phyloP scores from a whole-genome alignment of 2,329 filamentous ascomycete genomes.

The Sporothrix humicola region DNA sequence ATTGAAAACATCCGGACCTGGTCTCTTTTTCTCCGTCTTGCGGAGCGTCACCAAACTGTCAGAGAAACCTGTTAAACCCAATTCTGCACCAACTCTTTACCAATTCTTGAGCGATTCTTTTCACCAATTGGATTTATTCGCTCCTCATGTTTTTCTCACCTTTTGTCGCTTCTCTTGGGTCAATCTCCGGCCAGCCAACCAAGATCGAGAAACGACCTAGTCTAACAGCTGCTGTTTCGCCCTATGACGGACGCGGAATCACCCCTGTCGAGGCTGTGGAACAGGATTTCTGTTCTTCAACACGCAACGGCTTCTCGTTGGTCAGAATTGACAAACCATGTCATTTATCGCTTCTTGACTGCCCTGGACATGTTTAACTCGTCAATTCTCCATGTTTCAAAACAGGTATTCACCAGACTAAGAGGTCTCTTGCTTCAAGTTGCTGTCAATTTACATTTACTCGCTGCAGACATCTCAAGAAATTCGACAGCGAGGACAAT shows the following conservation, averaged over 20 bases:
- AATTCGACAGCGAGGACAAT: background rate
- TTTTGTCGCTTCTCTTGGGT: background rate
- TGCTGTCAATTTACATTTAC: background rate
- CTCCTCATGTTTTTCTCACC: background rate
- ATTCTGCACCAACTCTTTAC: background rate
- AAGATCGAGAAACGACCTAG: background rate
- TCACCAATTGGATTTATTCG: too few species aligned
- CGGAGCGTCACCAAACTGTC: background rate
- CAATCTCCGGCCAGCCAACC: slow-evolving; percentile 24
- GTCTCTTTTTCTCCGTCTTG: background rate
- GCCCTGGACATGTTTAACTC: too few species aligned
- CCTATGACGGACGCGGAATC: slow-evolving; percentile 9
- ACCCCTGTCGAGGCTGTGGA: slow-evolving; percentile 18
- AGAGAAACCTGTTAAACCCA: background rate
- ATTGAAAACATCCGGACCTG: background rate
- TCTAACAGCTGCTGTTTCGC: background rate
- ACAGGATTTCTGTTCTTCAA: slow-evolving; percentile 14
- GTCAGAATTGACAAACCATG: background rate
- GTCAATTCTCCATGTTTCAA: background rate
- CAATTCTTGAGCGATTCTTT: too few species aligned
- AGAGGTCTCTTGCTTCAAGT: background rate
- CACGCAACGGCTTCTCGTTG: slow-evolving; percentile 22
- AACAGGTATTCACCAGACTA: slow-evolving; percentile 4
- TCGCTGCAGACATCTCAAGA: background rate
- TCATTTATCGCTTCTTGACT: background rate